Conservation (phyloP, 108 stramenopile species). For the Pinguiococcus pyrenoidosus region DNA sequence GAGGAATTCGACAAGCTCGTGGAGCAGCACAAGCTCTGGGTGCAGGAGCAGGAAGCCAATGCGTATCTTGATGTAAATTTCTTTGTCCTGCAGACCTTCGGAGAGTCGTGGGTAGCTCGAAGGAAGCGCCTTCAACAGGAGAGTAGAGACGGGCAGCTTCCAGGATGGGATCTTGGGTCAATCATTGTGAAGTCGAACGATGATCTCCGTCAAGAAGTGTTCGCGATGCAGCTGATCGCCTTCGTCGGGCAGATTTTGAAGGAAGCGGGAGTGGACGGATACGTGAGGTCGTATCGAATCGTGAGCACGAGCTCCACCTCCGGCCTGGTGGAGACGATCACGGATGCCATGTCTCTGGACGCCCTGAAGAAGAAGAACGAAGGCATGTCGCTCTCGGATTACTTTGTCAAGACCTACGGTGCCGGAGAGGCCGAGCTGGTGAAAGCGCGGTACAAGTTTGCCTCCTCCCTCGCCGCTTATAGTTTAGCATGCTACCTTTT, state of each 20-base stretch:
- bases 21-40: conserved; percentile 16
- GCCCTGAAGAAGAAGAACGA: conserved; percentile 85
- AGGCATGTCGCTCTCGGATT: conserved; percentile 26
- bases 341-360: conserved; percentile 81
- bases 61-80: conserved; percentile 24
- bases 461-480: conserved; percentile 71
- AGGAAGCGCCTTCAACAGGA: conserved; percentile 61
- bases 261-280: conserved; percentile 67
- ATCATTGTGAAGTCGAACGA: conserved; percentile 97
- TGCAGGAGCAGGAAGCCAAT: conserved; percentile 12
- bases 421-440: conserved; percentile 1
- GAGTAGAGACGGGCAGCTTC: conserved; percentile 49
- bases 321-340: conserved; percentile 75
- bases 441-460: conserved; percentile 28
- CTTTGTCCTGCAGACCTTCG: conserved; percentile 42
- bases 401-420: conserved; percentile 23
- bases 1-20: conserved; percentile 28
- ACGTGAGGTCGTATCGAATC: conserved; percentile 81
- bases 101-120: conserved; percentile 86
- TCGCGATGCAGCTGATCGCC: conserved; percentile 77
- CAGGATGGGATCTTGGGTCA: conserved; percentile 73
- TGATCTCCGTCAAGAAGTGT: conserved; percentile 82
- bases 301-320: conserved; percentile 72
- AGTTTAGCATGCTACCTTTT: conserved; percentile 87
- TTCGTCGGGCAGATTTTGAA: conserved; percentile 76